Percentiles rank a stretch among this genome's conserved stretches.
Evolutionary conservation across 2,329 filamentous ascomycete species (phyloP).

Genomic region (Elsinoe ampelina): DNA sequence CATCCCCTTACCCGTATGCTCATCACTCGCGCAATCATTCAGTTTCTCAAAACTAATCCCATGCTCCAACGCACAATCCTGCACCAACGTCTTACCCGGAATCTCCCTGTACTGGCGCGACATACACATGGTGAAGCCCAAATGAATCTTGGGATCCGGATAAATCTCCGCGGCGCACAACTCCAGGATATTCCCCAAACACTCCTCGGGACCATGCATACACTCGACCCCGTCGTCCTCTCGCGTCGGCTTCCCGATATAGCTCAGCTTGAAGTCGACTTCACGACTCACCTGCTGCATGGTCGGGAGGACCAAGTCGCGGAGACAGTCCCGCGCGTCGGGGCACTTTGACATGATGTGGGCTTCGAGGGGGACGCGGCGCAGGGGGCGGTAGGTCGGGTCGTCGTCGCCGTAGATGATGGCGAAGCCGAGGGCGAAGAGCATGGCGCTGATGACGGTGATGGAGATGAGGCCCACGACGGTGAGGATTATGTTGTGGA

Average conservation of each 20-base stretch:
- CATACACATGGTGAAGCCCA: constrained; percentile 91
- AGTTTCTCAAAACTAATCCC: constrained; percentile 73
- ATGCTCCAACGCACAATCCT: constrained; percentile 84
- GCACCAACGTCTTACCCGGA: constrained; percentile 65
- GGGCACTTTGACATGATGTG: constrained; percentile 96
- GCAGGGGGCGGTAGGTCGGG: constrained; percentile 13
- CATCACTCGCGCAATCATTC: constrained; percentile 70
- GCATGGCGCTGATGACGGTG: constrained; percentile 20
- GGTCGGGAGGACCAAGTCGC: constrained; percentile 68
- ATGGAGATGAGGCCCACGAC: constrained; percentile 23
- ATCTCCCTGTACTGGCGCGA: constrained; percentile 66
- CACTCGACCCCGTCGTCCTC: constrained; percentile 77
- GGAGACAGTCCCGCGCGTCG: constrained; percentile 76
- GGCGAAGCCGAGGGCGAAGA: constrained; percentile 20
- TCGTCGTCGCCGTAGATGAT: constrained; percentile 22
- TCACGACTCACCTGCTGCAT: constrained; percentile 77
- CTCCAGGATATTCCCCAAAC: constrained; percentile 87
- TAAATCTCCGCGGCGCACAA: constrained; percentile 80
- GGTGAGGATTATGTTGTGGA: constrained; percentile 25
- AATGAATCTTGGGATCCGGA: constrained; percentile 73
- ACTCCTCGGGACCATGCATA: constrained; percentile 83
- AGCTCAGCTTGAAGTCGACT: constrained; percentile 84
- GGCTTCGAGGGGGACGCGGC: constrained; percentile 68
- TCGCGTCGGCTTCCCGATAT: constrained; percentile 67
- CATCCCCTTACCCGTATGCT: constrained; percentile 64